phyloP scores from a whole-genome alignment of 441 rosid genomes.

The Melianthus villosus region DNA sequence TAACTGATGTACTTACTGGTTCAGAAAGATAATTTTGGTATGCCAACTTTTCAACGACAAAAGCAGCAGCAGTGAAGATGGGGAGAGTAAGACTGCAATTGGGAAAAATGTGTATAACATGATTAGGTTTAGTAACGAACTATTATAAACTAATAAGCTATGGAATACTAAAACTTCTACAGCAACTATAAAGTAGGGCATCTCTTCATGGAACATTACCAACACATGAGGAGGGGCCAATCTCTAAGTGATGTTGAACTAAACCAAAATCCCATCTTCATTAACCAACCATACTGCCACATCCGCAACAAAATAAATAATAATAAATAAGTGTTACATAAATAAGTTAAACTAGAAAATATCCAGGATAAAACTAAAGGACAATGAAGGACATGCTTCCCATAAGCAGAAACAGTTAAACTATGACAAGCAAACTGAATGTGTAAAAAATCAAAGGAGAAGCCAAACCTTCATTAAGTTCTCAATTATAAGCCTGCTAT shows the following conservation, averaged over 20 bases:
- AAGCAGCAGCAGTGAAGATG: conserved; percentile 58
- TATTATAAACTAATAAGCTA: neutral
- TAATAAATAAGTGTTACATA: too few species aligned
- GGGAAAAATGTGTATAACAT: conserved; percentile 1
- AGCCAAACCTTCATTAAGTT: conserved; percentile 73
- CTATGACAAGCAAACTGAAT: too few species aligned
- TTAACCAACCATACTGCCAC: conserved; percentile 90
- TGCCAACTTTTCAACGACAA: conserved; percentile 57
- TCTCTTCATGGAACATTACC: conserved; percentile 26
- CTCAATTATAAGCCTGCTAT: conserved; percentile 91
- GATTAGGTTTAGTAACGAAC: neutral
- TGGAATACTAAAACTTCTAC: neutral
- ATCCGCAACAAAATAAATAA: conserved; percentile 8
- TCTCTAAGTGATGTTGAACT: conserved; percentile 75
- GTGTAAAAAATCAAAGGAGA: conserved; percentile 1
- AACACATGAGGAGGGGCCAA: conserved; percentile 98
- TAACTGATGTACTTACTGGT: conserved; percentile 32
- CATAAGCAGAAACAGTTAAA: too few species aligned
- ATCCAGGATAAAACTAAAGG: too few species aligned
- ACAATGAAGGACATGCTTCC: too few species aligned
- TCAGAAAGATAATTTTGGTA: conserved; percentile 40
- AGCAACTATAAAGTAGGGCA: neutral
- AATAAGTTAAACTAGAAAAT: too few species aligned
- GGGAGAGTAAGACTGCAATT: conserved; percentile 71
- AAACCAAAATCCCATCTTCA: conserved; percentile 81